Percentiles rank a stretch among this genome's conserved stretches.
Evolutionary conservation across 1,284 basidiomycete species (phyloP).

Genomic region (Veloboletus limbatus): DNA sequence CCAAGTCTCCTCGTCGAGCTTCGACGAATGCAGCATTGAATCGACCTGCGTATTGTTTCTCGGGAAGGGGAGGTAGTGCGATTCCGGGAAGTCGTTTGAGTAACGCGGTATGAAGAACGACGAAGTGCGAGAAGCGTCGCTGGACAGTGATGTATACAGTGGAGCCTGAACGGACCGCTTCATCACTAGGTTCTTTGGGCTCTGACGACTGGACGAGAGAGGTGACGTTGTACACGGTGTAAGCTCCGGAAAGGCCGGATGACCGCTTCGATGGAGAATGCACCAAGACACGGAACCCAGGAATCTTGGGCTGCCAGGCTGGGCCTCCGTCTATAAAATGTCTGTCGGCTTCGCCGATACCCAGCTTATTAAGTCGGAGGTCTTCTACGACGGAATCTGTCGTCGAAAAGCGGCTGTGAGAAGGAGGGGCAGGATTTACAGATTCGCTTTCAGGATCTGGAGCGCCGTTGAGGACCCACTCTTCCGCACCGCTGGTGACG

Average conservation of each 20-base stretch:
- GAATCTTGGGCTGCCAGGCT: constrained; percentile 69
- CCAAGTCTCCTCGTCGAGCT: constrained; percentile 73
- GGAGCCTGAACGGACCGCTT: constrained; percentile 28
- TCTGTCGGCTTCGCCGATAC: constrained; percentile 54
- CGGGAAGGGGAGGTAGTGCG: constrained; percentile 76
- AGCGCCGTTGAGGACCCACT: constrained; percentile 66
- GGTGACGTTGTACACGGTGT: constrained; percentile 74
- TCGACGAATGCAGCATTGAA: constrained; percentile 83
- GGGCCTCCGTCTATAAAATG: constrained; percentile 76
- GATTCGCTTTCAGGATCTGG: constrained; percentile 24
- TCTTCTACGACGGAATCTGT: constrained; percentile 39
- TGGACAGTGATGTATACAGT: constrained; percentile 67
- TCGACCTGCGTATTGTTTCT: constrained; percentile 78
- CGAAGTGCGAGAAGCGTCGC: constrained; percentile 83
- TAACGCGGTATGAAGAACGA: constrained; percentile 70
- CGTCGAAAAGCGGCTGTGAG: constrained; percentile 28
- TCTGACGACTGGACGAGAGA: constrained; percentile 55
- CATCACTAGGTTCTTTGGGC: constrained; percentile 22
- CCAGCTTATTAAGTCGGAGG: constrained; percentile 36
- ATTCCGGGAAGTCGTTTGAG: constrained; percentile 68
- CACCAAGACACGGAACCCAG: constrained; percentile 70
- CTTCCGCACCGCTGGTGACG: constrained; percentile 82
- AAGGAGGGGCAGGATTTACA: constrained; percentile 16
- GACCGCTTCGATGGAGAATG: constrained; percentile 75
- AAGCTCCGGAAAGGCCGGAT: constrained; percentile 66